Base-by-base conservation (phyloP, 768 basidiomycete species). In the Lactarius sanguifluus region DNA sequence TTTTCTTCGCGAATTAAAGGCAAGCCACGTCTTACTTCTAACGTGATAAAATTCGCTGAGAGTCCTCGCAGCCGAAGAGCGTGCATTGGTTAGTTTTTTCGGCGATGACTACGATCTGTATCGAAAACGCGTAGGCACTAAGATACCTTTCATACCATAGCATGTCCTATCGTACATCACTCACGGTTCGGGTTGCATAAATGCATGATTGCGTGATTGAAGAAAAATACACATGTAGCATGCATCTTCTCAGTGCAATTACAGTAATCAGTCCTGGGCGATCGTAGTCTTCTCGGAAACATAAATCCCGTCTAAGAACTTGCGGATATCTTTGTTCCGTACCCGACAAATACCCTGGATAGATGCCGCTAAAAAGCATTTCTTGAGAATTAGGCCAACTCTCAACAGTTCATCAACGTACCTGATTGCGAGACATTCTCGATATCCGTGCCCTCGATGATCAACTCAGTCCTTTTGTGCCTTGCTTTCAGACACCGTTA, bases 291-390 rank as follows among this genome's bases (percentile, higher is more conserved):
- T 89, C 74, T 90, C 89, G 43, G 93, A 94, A 68, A 94, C 92
- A 73, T 94, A 94, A 80, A 95, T 86, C 77, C 93, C 91, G 76
- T 96, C 93, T 77, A 97, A 83, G 85, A 98, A 97, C 84, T 98
- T 97, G 74, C 96, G 94, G 81, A 98, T 98, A 84, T 96, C 96
- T 84, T 99, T 99, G 90, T 98, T 97, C 79, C 94, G 91, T 75
- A 99, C 97, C 72, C 90, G 87, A 83, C 94, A 97, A 68, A 90
- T 83, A 72, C 96, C 96, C 77, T 98, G 97, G 77, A 99, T 98
- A 50, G 92, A 92, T 57, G 97, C 97, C 68, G 97, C 94, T 89
- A 2, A 61, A 34, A 65, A 30, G 36, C 57, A n/a, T 56, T 67
- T 50, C 30, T 16, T 68, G 69, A 56, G 72, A 59, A n/a, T n/a